These are phyloP conservation scores for Euryodendron excelsum DNA, from an alignment of 148 eudicot genomes.

Conservation along the genomic window DNA sequence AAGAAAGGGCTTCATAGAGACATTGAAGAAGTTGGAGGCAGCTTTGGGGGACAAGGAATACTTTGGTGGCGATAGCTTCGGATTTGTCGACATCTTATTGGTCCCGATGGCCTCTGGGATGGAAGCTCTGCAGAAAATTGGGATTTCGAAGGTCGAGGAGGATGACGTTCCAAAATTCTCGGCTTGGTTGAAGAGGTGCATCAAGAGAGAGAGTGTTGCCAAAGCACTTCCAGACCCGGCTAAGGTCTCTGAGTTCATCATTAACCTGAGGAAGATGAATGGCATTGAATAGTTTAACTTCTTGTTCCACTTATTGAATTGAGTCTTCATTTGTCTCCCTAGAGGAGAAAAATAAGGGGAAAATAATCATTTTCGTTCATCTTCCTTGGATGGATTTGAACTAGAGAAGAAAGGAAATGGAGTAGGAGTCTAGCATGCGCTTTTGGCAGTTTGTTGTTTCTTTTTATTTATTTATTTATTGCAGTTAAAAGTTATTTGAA, in stretches of 20 bases:
- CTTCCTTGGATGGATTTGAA: background rate
- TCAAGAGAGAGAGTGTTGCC: constrained; percentile 5
- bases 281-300: background rate
- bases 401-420: no score
- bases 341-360: background rate
- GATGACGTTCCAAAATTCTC: background rate
- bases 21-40: constrained; percentile 5
- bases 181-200: constrained; percentile 5
- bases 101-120: background rate
- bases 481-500: no score
- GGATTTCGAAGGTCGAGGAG: background rate
- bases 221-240: background rate
- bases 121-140: background rate
- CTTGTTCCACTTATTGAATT: no score
- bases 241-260: background rate
- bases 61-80: constrained; percentile 5
- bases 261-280: background rate
- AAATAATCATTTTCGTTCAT: background rate
- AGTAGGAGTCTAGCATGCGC: background rate
- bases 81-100: background rate
- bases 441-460: no score
- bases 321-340: no score
- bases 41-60: constrained; percentile 4
- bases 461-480: no score
- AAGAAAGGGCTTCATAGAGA: constrained; percentile 5